Evolutionary conservation across 129 eudicot genomes (phyloP), one percentile per base, ranked within the genome.

Genomic region (Mikania micrantha): DNA sequence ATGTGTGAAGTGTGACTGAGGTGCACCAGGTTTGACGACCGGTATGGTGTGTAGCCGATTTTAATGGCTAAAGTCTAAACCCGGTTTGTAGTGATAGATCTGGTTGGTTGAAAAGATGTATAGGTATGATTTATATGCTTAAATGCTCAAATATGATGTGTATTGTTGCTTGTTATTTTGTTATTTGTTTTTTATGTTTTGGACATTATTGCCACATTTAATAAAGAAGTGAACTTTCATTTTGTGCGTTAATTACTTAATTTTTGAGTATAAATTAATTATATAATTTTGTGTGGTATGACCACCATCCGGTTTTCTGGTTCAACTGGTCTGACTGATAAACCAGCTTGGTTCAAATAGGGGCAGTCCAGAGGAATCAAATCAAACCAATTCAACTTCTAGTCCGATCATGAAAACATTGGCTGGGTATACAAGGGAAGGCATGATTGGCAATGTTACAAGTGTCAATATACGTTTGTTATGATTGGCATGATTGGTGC

Each of bases 21-120:
- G 67, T n/a, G 35, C 10, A 10, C 38, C 49, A 36, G 56, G 49
- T 45, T 52, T 73, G 70, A 58, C 21, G 15, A 11, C 7, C 0
- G 52, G 66, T 1, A 12, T 29, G 9, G 40, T 17, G 42, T 54
- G 66, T 48, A 76, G 80, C 75, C 70, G 70, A 32, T 68, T 76
- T 76, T 76, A 60, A 34, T 69, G 80, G 80, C 80, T 48, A 57
- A 9, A 59, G 12, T 67, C 61, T 3, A 32, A 45, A 52, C 41
- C 39, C 25, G 4, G 64, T 39, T 39, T 65, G 44, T 29, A 29
- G 60, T 10, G 7, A 53, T 54, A 9, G 47, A 9, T 65, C 32
- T 76, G 69, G n/a, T 42, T 76, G 69, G n/a, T 60, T 36, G 65
- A 48, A 60, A 76, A 76, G 47, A 60, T 76, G 70, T 76, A 68